Evolutionary conservation across 2,329 filamentous ascomycete species (phyloP), one percentile per base, ranked within the genome.

Genomic region (Herpotrichia juniperi): DNA sequence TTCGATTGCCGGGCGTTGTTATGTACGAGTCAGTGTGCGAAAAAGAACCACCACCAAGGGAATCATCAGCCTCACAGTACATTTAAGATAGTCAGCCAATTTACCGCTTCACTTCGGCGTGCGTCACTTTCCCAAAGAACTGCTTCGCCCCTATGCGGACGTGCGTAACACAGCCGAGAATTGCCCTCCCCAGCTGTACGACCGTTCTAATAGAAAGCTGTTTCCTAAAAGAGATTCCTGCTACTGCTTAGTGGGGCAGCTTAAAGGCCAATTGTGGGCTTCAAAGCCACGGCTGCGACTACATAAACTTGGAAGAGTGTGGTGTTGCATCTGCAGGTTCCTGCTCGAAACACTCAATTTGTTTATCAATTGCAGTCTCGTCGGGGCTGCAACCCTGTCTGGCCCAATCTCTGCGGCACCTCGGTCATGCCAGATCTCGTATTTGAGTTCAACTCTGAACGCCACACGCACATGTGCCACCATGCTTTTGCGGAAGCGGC

Each of bases 401-500:
- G 16, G 22, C 8, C 32, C 30, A 14, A 21, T 28, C 25, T 39
- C 19, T 14, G 21, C 34, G 22, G 53, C 49, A 54, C 34, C 56
- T 47, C 45, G 51, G 47, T 51, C 37, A 57, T 49, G 40, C 47
- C 46, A 55, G 57, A 59, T 62, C 57, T 64, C 53, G 45, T 54
- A 59, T 59, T 32, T 9, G 32, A 46, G 46, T 32, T 35, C 24
- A 28, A 46, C 9, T 44, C 44, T 54, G 46, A 46, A 34, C 42
- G 22, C 44, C 16, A 32, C 32, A 24, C 39, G 50, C 46, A 52
- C 50, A 54, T 19, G 34, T 37, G 34, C 34, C 17, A 56, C 48
- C 48, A 54, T 69, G 62, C 62, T 68, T 68, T 64, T 67, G 66
- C 63, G 62, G 63, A 66, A 64, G 59, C 58, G 56, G 50, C 60